These are phyloP conservation scores for Ogataea nitratoaversa DNA, from an alignment of 805 yeast species.

Conservation along the genomic window DNA sequence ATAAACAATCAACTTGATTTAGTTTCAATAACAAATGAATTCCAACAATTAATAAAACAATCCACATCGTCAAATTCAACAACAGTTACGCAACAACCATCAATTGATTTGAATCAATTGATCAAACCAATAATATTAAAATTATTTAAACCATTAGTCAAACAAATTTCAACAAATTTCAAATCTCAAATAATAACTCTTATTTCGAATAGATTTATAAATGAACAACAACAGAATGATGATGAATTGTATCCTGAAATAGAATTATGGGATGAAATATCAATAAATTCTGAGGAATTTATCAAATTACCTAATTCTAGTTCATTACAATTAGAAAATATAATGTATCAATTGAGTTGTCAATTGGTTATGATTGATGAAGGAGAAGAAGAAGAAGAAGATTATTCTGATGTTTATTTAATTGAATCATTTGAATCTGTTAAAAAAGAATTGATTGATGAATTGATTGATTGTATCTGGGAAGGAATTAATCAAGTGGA, in stretches of 20 bases:
- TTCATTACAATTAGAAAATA: constrained; percentile 21
- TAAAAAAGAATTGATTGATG: constrained; percentile 12
- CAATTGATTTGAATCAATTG: constrained; percentile 7
- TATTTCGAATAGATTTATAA: too few species aligned
- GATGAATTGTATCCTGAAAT: constrained; percentile 15
- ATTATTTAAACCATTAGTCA: constrained; percentile 10
- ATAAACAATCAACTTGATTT: constrained; percentile 21
- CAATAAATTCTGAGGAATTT: not conserved
- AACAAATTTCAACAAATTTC: constrained; percentile 7
- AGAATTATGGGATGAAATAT: constrained; percentile 16
- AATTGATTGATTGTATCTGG: constrained; percentile 4
- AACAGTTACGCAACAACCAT: not conserved
- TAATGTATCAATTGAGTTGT: constrained; percentile 17
- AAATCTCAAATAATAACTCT: constrained; percentile 7
- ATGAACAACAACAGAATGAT: not conserved
- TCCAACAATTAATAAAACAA: constrained; percentile 6
- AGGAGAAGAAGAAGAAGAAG: constrained; percentile 15
- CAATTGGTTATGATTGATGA: constrained; percentile 11
- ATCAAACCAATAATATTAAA: constrained; percentile 13
- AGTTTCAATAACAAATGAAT: constrained; percentile 9
- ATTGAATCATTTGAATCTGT: constrained; percentile 13
- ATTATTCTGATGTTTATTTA: constrained; percentile 27
- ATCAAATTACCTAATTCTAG: constrained; percentile 17
- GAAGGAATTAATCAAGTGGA: too few species aligned
- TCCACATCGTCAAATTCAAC: not conserved